Evolutionary conservation across 306 rosid species (phyloP).

Genomic region (Sindora glabra): DNA sequence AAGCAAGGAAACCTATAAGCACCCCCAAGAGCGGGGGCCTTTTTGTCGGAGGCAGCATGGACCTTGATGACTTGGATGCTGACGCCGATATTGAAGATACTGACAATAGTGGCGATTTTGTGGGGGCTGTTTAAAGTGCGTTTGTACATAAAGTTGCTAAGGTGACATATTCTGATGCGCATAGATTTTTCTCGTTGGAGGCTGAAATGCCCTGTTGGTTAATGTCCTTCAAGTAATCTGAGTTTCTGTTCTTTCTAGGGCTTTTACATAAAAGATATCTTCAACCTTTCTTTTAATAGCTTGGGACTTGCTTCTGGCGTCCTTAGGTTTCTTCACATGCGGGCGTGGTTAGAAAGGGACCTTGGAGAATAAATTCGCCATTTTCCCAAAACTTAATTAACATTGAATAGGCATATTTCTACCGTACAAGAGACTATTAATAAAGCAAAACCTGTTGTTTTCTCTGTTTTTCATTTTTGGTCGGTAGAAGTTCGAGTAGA

Average conservation of each 20-base stretch:
- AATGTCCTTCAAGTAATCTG: background rate
- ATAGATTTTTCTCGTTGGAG: background rate
- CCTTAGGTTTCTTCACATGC: background rate
- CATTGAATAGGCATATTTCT: no score
- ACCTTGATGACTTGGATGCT: constrained; percentile 60
- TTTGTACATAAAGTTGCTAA: constrained; percentile 13
- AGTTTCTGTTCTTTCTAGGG: background rate
- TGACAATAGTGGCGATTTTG: constrained; percentile 62
- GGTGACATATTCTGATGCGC: background rate
- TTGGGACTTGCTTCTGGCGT: no score
- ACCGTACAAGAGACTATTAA: no score
- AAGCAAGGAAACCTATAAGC: constrained; percentile 51
- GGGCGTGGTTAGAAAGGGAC: background rate
- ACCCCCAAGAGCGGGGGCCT: constrained; percentile 50
- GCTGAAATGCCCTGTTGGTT: constrained; percentile 12
- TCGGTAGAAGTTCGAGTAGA: no score
- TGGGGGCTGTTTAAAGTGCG: constrained; percentile 38
- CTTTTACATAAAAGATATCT: background rate
- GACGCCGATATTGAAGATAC: constrained; percentile 55
- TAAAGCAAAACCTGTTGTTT: no score
- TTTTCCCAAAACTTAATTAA: no score
- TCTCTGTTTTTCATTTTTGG: no score
- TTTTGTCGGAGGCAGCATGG: constrained; percentile 69
- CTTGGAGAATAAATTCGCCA: no score
- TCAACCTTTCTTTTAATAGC: background rate